Evolutionary conservation across 2,329 filamentous ascomycete genomes (phyloP).

Genomic region (Penicillium brevicompactum): DNA sequence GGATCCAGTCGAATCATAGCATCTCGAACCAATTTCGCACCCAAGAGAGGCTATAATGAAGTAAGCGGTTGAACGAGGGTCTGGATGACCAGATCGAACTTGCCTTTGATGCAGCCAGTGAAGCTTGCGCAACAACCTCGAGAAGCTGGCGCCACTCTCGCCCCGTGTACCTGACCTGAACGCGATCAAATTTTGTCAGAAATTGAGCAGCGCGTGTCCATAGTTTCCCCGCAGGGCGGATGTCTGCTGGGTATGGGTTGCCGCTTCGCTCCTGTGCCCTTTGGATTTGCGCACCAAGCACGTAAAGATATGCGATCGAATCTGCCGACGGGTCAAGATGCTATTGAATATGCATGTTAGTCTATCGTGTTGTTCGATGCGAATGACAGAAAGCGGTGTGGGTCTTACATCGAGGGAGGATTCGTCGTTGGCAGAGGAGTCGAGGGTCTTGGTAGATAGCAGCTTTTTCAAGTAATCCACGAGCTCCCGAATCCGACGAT

Average conservation of each 20-base stretch:
- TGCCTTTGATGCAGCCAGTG: slow-evolving; percentile 40
- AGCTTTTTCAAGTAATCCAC: slow-evolving; percentile 41
- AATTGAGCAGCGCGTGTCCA: slow-evolving; percentile 56
- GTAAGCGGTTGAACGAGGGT: slow-evolving; percentile 15
- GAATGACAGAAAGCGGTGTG: not conserved
- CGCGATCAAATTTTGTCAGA: slow-evolving; percentile 55
- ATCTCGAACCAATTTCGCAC: slow-evolving; percentile 43
- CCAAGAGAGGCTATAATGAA: slow-evolving; percentile 37
- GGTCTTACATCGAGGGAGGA: slow-evolving; percentile 39
- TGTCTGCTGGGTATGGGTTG: slow-evolving; percentile 38
- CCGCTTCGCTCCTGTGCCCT: slow-evolving; percentile 37
- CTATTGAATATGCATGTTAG: slow-evolving; percentile 8
- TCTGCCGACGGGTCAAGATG: slow-evolving; percentile 58
- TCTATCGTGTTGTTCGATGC: not conserved
- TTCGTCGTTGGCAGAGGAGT: slow-evolving; percentile 31
- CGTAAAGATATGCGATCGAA: slow-evolving; percentile 60
- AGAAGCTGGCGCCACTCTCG: slow-evolving; percentile 42
- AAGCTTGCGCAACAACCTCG: slow-evolving; percentile 35
- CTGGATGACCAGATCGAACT: slow-evolving; percentile 4
- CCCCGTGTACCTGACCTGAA: slow-evolving; percentile 49
- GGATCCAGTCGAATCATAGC: slow-evolving; percentile 50
- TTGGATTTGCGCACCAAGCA: slow-evolving; percentile 54
- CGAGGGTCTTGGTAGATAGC: slow-evolving; percentile 34
- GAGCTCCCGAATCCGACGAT: slow-evolving; percentile 45
- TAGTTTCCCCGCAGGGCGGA: slow-evolving; percentile 48